Percentiles rank a stretch among this genome's conserved stretches.
These are phyloP conservation scores for Ceratobasidium theobromae DNA, from an alignment of 1,284 basidiomycete genomes.

Conservation along the genomic window DNA sequence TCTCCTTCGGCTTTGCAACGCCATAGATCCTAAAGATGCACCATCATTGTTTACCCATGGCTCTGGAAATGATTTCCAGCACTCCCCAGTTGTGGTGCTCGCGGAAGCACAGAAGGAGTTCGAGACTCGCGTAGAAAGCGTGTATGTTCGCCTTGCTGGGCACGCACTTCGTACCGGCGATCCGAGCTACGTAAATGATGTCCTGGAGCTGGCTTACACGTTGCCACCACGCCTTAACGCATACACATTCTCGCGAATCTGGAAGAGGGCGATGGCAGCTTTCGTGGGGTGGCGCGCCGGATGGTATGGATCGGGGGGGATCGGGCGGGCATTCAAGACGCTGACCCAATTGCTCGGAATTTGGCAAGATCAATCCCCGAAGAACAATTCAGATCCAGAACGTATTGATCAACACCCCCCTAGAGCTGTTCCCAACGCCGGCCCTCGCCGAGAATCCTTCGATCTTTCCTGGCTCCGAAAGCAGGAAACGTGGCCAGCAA, in stretches of 20 bases:
- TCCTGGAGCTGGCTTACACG: conserved; percentile 33
- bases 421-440: not conserved
- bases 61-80: conserved; percentile 3
- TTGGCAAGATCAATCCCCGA: not conserved
- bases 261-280: conserved; percentile 26
- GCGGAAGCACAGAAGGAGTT: conserved; percentile 26
- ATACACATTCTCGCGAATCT: conserved; percentile 29
- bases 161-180: conserved; percentile 30
- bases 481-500: conserved; percentile 11
- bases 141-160: conserved; percentile 30
- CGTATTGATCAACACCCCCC: not conserved
- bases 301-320: conserved; percentile 24
- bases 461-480: conserved; percentile 23
- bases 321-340: conserved; percentile 29
- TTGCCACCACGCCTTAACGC: conserved; percentile 28
- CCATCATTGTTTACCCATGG: conserved; percentile 10
- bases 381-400: not conserved
- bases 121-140: conserved; percentile 31
- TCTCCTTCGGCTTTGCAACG: conserved; percentile 22
- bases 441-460: conserved; percentile 7
- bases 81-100: conserved; percentile 21
- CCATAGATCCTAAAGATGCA: conserved; percentile 9
- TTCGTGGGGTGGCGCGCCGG: conserved; percentile 15
- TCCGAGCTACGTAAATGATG: conserved; percentile 32
- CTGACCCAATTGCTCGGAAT: conserved; percentile 15